Evolutionary conservation across 176 grass and related monocot species (phyloP).

Genomic region (Ensete glaucum): DNA sequence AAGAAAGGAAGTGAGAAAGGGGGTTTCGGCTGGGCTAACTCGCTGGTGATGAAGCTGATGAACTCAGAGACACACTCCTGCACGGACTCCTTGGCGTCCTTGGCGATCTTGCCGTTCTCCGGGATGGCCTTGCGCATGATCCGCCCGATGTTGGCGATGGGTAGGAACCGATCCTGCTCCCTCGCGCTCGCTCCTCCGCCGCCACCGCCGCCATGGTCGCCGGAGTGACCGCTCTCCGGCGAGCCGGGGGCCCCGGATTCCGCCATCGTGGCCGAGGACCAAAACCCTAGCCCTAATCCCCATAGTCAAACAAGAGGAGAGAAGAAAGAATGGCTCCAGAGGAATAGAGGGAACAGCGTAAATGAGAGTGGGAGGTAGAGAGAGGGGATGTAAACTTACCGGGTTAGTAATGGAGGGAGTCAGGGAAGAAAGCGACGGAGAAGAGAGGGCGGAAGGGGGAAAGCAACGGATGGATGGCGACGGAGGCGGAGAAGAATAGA

Average conservation of each 20-base stretch:
- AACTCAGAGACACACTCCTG: constrained; percentile 12
- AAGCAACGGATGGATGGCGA: too few species aligned
- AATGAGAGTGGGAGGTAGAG: too few species aligned
- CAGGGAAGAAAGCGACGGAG: too few species aligned
- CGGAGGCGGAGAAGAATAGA: too few species aligned
- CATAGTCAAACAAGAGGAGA: neutral
- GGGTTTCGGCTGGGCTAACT: neutral
- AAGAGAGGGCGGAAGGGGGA: too few species aligned
- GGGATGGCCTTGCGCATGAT: constrained; percentile 9
- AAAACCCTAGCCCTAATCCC: neutral
- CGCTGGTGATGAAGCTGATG: constrained; percentile 13
- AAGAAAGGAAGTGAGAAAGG: neutral
- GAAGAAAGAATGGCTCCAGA: too few species aligned
- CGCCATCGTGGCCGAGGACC: neutral
- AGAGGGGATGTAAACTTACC: too few species aligned
- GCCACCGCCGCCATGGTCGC: neutral
- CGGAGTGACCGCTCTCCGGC: constrained; percentile 2
- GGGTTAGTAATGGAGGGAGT: too few species aligned
- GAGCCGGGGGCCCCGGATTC: neutral
- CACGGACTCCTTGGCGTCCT: constrained; percentile 11
- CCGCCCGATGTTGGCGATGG: constrained; percentile 7
- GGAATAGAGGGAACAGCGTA: too few species aligned
- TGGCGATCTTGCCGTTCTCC: constrained; percentile 10
- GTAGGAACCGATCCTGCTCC: constrained; percentile 12
- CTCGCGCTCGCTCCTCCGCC: neutral